Evolutionary conservation across 2,329 filamentous ascomycete genomes (phyloP).

Genomic region (Cryphonectria nitschkei): DNA sequence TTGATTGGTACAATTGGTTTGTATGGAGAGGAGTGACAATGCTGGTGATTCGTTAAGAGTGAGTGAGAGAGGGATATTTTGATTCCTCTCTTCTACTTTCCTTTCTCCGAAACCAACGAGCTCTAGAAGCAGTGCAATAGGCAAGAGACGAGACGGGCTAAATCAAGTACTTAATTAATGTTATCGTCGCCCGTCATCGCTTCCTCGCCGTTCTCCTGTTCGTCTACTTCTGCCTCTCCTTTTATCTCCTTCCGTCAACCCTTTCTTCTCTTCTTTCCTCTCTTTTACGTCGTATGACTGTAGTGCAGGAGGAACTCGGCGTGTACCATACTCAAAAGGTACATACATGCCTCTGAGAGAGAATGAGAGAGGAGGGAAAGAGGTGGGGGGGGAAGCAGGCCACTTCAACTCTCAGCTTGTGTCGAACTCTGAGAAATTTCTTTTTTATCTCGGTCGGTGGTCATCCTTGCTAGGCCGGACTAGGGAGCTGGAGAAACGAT

Average conservation of each 20-base stretch:
- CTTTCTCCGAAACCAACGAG: background rate
- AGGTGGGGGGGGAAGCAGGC: background rate
- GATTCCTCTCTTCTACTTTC: background rate
- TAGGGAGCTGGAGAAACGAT: slow-evolving; percentile 4
- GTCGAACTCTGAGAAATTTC: slow-evolving; percentile 16
- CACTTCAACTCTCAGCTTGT: background rate
- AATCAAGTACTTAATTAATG: background rate
- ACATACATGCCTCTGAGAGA: too few relatives aligned
- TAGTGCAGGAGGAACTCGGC: background rate
- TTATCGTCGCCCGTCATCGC: background rate
- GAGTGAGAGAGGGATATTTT: background rate
- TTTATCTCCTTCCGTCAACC: background rate
- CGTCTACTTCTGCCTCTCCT: background rate
- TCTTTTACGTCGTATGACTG: background rate
- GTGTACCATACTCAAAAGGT: too few relatives aligned
- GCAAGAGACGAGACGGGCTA: background rate
- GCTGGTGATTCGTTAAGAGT: too few relatives aligned
- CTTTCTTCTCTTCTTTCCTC: background rate
- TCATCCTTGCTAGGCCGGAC: slow-evolving; percentile 7
- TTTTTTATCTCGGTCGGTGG: slow-evolving; percentile 22
- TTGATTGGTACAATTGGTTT: background rate
- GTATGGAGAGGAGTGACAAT: background rate
- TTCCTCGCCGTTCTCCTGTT: background rate
- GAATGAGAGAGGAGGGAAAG: background rate
- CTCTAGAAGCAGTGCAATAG: background rate